Percentiles rank a stretch among this genome's conserved stretches.
phyloP scores from a whole-genome alignment of 139 green algal genomes.

The Mesostigma viride region DNA sequence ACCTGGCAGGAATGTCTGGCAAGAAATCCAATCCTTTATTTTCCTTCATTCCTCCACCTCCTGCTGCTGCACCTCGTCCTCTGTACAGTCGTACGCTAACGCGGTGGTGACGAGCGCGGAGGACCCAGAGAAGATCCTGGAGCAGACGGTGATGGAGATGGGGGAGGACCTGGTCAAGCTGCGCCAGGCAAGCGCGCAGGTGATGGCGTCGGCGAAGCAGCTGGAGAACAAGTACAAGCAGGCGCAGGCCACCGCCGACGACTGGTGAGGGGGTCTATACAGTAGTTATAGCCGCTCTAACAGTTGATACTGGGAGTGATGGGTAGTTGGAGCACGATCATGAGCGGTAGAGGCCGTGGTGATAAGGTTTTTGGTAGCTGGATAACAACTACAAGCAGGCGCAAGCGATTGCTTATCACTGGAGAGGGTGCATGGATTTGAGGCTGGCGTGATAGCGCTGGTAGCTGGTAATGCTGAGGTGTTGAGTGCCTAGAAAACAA shows the following conservation, averaged over 20 bases:
- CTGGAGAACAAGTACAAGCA: conserved; percentile 89
- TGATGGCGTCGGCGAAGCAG: conserved; percentile 93
- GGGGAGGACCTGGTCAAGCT: conserved; percentile 94
- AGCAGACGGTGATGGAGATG: conserved; percentile 95
- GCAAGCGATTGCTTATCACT: conserved; percentile 55
- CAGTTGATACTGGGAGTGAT: too few species aligned
- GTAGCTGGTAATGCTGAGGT: too few species aligned
- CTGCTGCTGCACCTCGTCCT: too few species aligned
- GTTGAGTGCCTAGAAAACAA: conserved; percentile 92
- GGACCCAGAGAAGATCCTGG: conserved; percentile 97
- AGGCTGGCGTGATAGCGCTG: too few species aligned
- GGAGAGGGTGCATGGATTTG: conserved; percentile 11
- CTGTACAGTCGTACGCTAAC: conserved; percentile 77
- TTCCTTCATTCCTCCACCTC: too few species aligned
- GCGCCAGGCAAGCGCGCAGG: conserved; percentile 87
- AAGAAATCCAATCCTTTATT: too few species aligned
- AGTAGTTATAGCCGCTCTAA: too few species aligned
- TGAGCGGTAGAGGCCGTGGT: too few species aligned
- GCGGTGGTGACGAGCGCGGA: conserved; percentile 33
- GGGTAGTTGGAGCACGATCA: too few species aligned
- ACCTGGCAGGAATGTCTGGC: too few species aligned
- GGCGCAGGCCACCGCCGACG: conserved; percentile 56
- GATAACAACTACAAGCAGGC: conserved; percentile 87
- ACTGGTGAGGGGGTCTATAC: conserved; percentile 30
- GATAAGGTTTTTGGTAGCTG: too few species aligned